Base-by-base conservation (phyloP, 495 filamentous ascomycete species). In the Aspergillus cavernicola region DNA sequence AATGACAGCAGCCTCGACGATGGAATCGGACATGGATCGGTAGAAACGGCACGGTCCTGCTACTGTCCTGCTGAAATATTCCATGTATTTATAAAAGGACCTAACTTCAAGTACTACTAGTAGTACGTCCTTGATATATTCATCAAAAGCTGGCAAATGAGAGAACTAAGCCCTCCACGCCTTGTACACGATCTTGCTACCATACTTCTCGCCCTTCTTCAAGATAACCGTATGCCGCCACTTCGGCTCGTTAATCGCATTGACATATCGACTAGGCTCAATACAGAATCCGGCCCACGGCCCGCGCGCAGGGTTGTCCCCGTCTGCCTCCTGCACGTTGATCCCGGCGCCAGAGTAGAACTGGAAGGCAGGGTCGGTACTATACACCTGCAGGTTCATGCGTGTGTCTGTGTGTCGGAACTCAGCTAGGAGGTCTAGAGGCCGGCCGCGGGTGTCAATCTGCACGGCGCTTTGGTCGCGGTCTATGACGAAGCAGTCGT, bases 321-420 rank as follows among this genome's bases (percentile, higher is more conserved):
- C 85, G 12, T 79, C 83, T 11, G 87, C 81, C 33, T 76, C 82
- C 1, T 84, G 86, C n/a, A 93, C 83, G 57, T 91, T 74, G 57
- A 93, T 88, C 59, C 82, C 83, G 60, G 88, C 86, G 39, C 91
- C 93, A 0, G 89, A 95, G 72, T 97, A 97, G 72, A 95, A 95
- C 67, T 96, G 92, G 80, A 96, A 97, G 0, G 92, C 90, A 1
- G 93, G 93, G 70, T 97, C 92, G 0, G 91, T 97, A 71, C 86
- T 91, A 59, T 82, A 71, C 8, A 95, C 84, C 58, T 96, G 88
- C 18, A 97, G 82, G 61, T 95, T 84, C 55, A 96, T 74, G 39
- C 82, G 81, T 16, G 84, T 83, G 5, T 71, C 74, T 6, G 87
- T 82, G 61, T 95, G 87, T 65, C 77, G 80, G 52, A 92, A 86